Evolutionary conservation across 192 early-diverging fungal species (phyloP).

Genomic region (Rhizophagus clarus): DNA sequence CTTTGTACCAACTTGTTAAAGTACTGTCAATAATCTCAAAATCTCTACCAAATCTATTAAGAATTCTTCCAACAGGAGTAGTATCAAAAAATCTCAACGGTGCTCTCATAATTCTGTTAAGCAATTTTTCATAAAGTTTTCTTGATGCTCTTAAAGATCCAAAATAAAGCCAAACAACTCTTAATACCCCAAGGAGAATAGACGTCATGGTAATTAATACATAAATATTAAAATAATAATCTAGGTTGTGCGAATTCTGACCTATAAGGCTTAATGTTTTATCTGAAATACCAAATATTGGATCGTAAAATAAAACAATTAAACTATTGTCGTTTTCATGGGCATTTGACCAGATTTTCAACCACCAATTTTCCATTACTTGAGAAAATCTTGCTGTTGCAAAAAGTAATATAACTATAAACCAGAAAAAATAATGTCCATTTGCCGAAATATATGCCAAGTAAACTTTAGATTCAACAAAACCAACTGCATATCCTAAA

Average conservation of each 20-base stretch:
- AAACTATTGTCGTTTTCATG: neutral
- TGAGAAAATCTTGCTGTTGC: constrained; percentile 39
- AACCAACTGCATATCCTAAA: constrained; percentile 72
- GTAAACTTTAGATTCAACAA: constrained; percentile 76
- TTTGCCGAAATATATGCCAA: constrained; percentile 71
- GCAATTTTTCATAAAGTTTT: constrained; percentile 53
- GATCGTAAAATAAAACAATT: too few species aligned
- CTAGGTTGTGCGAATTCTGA: neutral
- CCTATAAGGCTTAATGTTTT: too few species aligned
- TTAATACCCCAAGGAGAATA: constrained; percentile 40
- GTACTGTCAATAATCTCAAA: constrained; percentile 77
- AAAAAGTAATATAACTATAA: constrained; percentile 50
- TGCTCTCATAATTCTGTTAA: constrained; percentile 61
- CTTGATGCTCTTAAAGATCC: constrained; percentile 60
- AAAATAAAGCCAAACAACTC: constrained; percentile 42
- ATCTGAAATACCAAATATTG: neutral
- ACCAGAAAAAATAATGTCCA: constrained; percentile 65
- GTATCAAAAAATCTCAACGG: constrained; percentile 88
- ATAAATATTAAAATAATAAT: constrained; percentile 66
- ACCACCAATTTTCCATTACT: constrained; percentile 42
- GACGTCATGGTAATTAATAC: constrained; percentile 56
- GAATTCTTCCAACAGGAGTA: constrained; percentile 77
- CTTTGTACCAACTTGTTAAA: constrained; percentile 32
- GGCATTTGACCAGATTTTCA: constrained; percentile 10
- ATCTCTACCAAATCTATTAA: constrained; percentile 88